phyloP scores from a whole-genome alignment of 164 flowering plant genomes.

The Dillenia suffruticosa region DNA sequence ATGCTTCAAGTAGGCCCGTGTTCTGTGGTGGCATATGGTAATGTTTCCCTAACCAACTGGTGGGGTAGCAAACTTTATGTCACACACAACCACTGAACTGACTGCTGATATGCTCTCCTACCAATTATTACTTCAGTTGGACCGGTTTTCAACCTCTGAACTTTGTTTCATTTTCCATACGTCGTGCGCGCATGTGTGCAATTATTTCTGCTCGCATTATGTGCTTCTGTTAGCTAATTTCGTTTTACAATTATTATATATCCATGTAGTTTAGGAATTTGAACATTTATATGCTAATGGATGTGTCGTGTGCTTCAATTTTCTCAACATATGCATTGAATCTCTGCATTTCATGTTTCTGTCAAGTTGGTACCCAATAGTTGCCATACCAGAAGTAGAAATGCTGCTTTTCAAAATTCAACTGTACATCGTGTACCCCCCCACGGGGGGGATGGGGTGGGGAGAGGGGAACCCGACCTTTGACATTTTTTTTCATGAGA shows the following conservation, averaged over 20 bases:
- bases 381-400: too few relatives aligned
- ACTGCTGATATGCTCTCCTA: background rate
- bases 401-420: too few relatives aligned
- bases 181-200: background rate
- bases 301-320: too few relatives aligned
- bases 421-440: too few relatives aligned
- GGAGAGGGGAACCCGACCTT: too few relatives aligned
- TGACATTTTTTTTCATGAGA: too few relatives aligned
- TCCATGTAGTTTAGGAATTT: background rate
- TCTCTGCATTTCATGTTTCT: background rate
- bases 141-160: conserved; percentile 5
- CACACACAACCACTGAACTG: background rate
- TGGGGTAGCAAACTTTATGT: conserved; percentile 11
- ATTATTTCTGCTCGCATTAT: background rate
- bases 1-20: conserved; percentile 13
- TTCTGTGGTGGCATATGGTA: conserved; percentile 20
- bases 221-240: background rate
- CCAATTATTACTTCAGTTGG: conserved; percentile 11
- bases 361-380: background rate
- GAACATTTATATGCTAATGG: background rate
- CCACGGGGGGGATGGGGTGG: too few relatives aligned
- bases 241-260: background rate
- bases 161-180: background rate
- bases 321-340: background rate
- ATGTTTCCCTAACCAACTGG: conserved; percentile 8